Base-by-base conservation (phyloP, 371 early-diverging fungal genomes). In the Fennellomyces sp. region DNA sequence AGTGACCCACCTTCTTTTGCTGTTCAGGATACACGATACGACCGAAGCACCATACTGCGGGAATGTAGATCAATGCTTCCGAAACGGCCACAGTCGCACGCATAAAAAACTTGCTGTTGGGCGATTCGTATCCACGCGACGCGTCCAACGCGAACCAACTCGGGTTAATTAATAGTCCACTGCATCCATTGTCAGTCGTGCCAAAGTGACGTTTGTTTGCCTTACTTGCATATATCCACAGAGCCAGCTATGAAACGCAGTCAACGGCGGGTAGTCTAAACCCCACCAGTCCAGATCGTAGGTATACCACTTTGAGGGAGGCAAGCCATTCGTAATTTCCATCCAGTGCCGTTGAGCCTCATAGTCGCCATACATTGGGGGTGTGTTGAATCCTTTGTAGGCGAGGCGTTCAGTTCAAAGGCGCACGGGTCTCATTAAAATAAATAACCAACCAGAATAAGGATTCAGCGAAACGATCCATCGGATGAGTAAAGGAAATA, bases 261-360 rank as follows among this genome's bases (percentile, higher is more conserved):
- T 95, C 52, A 98, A 76, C 2, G 96, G 97, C 35, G 98, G 97
- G 69, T 98, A 98, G 76, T 98, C 98, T 33, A 98, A 85, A 0
- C 96, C 96, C 93, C 97, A 98, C 85, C 95, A 95, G 33, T 86
- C 66, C 26, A 92, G 77, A 60, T 91, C 89, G 72, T 95, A 93
- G 19, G 72, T 76, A 70, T 98, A 98, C 98, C 98, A 98, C 59
- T 89, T 66, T 11, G 66, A 64, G 12, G 80, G 61, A 0, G 96
- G 93, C 48, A 96, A 67, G 60, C 94, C 88, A 4, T 74, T 63
- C 0, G 97, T 96, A 30, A 97, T 74, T 70, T 97, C 97, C 89
- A 98, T 90, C 97, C 97, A 98, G 72, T 98, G 97, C 25, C 98
- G 82, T 66, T 98, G 98, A 4, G 98, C 97, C 66, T 98, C 97